A percentile compares a stretch with the other conserved stretches of the same genome.
phyloP scores from a whole-genome alignment of 192 early-diverging fungal genomes.

The Entomortierella beljakovae region DNA sequence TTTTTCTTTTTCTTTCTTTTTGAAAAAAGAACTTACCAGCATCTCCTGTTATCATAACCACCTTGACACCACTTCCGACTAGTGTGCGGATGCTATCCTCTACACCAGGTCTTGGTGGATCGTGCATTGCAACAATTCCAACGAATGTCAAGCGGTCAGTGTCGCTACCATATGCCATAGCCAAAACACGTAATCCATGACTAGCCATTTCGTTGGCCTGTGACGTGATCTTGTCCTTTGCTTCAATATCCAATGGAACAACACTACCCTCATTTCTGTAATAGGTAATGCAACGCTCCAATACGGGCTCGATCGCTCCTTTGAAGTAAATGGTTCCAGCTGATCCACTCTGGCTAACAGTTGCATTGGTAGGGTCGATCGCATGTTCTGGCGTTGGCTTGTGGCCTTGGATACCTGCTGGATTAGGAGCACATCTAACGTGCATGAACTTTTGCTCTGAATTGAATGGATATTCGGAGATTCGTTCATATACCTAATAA shows the following conservation, averaged over 20 bases:
- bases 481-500: slow-evolving; percentile 60
- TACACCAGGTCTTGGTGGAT: slow-evolving; percentile 89
- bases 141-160: slow-evolving; percentile 74
- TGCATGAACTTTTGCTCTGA: slow-evolving; percentile 96
- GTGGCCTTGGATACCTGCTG: slow-evolving; percentile 32
- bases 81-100: slow-evolving; percentile 78
- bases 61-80: slow-evolving; percentile 82
- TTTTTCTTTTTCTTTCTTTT: too few species aligned
- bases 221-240: slow-evolving; percentile 67
- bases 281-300: slow-evolving; percentile 77
- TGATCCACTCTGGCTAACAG: slow-evolving; percentile 50
- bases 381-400: slow-evolving; percentile 41
- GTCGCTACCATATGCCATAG: slow-evolving; percentile 78
- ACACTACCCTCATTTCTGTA: slow-evolving; percentile 63
- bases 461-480: slow-evolving; percentile 90
- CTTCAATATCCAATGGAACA: slow-evolving; percentile 64
- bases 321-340: slow-evolving; percentile 72
- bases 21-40: slow-evolving; percentile 57
- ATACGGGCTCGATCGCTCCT: slow-evolving; percentile 86
- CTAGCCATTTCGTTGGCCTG: slow-evolving; percentile 77
- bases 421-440: slow-evolving; percentile 65
- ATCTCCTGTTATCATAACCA: slow-evolving; percentile 99
- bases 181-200: slow-evolving; percentile 89
- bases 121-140: slow-evolving; percentile 90
- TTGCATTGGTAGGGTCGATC: slow-evolving; percentile 43